Percentiles rank a stretch among this genome's conserved stretches.
phyloP scores from a whole-genome alignment of 768 basidiomycete species.

The Lactarius sanguifluus region DNA sequence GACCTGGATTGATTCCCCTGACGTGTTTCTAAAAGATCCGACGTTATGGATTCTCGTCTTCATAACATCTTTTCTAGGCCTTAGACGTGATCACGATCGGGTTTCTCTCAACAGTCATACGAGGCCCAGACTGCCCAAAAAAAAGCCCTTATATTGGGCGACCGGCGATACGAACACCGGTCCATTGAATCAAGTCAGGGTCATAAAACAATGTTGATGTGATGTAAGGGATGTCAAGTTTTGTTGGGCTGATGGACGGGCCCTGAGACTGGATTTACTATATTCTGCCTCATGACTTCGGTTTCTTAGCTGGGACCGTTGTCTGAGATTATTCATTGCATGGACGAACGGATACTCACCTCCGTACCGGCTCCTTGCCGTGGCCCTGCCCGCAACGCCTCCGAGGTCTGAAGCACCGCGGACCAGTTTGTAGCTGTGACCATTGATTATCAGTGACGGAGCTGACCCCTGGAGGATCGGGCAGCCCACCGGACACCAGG shows the following conservation, averaged over 20 bases:
- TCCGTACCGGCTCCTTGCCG: slow-evolving; percentile 88
- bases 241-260: neutral
- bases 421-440: slow-evolving; percentile 85
- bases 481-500: slow-evolving; percentile 86
- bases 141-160: slow-evolving; percentile 1
- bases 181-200: neutral
- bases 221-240: neutral
- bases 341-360: slow-evolving; percentile 47
- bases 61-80: neutral
- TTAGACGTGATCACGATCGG: neutral
- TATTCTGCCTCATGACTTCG: slow-evolving; percentile 17
- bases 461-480: neutral
- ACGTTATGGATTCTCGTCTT: neutral
- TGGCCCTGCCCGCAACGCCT: slow-evolving; percentile 81
- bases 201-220: neutral
- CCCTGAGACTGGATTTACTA: slow-evolving; percentile 9
- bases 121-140: neutral
- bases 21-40: neutral
- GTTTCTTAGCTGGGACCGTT: slow-evolving; percentile 18
- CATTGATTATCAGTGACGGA: neutral
- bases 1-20: neutral
- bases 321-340: neutral
- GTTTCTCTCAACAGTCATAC: slow-evolving; percentile 1
- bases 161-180: slow-evolving; percentile 11
- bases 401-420: slow-evolving; percentile 90